Base-by-base conservation (phyloP, 768 basidiomycete species). In the Gloeostereum incarnatum region DNA sequence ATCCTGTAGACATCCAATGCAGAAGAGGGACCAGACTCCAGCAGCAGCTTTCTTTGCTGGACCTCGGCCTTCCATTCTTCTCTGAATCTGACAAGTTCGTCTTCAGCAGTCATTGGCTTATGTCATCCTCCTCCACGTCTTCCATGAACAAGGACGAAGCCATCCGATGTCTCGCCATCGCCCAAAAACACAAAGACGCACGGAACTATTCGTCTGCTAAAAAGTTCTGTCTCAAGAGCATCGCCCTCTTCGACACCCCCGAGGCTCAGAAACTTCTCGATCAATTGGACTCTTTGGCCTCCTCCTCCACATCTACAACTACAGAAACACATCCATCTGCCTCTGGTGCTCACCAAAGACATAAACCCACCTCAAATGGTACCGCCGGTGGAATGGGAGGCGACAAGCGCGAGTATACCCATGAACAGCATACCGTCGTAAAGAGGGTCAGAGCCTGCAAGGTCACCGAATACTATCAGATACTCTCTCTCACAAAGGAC, bases 401-500 rank as follows among this genome's bases (percentile, higher is more conserved):
- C 11, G 73, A 80, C 59, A 87, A 90, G 64, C 69, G 89, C 56
- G 86, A 87, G 35, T 96, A 86, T 59, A 94, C 92, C 2, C 59
- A 75, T 16, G 92, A 93, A 49, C 89, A 96, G 57, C 56, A 68
- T 13, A 71, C 75, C 3, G 73, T 93, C 31, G 94, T 98, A 41
- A 85, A 86, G 59, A 69, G 91, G 35, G 84, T 98, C 33, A 72
- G 82, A 50, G 56, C 66, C 21, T 98, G 94, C 68, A 89, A 86
- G 59, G 73, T 80, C 19, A 86, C 87, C 19, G 81, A 86, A 52
- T 98, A 94, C 57, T 98, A 98, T 57, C 89, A 89, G 57, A 97
- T 98, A 45, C 59, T 98, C 49, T 69, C 73, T 5, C 56, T 91
- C 46, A 76, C 82, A 58, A 77, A 69, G 57, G 81, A 80, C 11